These are phyloP conservation scores for Hemisphaericaspora nanyangensis DNA, from an alignment of 805 yeast species.

Conservation along the genomic window DNA sequence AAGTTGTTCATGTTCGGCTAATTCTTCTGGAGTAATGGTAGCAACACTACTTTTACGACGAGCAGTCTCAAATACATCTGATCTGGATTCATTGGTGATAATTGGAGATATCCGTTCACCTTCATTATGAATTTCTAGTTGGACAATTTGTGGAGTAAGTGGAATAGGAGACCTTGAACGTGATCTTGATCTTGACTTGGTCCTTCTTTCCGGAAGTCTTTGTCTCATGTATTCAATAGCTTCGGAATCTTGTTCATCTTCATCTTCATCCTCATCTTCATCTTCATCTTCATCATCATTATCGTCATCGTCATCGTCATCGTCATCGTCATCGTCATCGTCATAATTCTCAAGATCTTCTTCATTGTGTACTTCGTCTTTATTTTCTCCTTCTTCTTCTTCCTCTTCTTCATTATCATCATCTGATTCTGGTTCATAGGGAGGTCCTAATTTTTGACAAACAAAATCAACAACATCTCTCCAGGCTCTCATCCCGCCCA, in stretches of 20 bases:
- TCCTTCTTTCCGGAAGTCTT: neutral
- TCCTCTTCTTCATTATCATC: constrained; percentile 15
- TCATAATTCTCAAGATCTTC: constrained; percentile 10
- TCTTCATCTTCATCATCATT: neutral
- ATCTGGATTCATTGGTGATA: constrained; percentile 5
- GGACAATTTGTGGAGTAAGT: neutral
- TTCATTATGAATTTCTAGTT: constrained; percentile 5
- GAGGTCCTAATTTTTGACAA: constrained; percentile 19
- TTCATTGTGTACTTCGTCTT: constrained; percentile 10
- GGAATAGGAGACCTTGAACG: neutral
- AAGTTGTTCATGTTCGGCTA: constrained; percentile 16
- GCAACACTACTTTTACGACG: constrained; percentile 6
- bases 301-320: constrained; percentile 3
- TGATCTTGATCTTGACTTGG: neutral
- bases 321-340: constrained; percentile 8
- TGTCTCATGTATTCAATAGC: neutral
- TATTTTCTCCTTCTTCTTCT: constrained; percentile 9
- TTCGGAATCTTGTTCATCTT: neutral
- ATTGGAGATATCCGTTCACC: constrained; percentile 7
- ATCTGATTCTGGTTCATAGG: constrained; percentile 16
- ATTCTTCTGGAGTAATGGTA: constrained; percentile 11
- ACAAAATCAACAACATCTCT: constrained; percentile 23
- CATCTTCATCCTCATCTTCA: constrained; percentile 1
- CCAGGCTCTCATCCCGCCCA: constrained; percentile 30
- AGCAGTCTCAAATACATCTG: neutral